A percentile compares a stretch with the other conserved stretches of the same genome.
Evolutionary conservation across 306 rosid species (phyloP).

Genomic region (Gastrolobium bilobum): DNA sequence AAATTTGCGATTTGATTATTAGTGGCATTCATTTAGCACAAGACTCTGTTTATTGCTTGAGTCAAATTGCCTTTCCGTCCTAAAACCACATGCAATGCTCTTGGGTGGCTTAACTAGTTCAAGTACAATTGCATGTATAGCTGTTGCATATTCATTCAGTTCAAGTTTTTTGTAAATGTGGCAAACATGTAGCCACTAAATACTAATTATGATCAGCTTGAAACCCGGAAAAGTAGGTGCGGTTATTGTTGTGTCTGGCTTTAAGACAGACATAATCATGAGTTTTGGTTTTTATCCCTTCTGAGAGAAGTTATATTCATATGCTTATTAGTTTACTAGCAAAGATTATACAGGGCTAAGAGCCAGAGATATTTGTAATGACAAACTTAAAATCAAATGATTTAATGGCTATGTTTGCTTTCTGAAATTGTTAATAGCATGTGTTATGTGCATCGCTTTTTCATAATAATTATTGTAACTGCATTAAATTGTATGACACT

Average conservation of each 20-base stretch:
- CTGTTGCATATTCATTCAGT: slow-evolving; percentile 32
- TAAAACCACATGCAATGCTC: slow-evolving; percentile 12
- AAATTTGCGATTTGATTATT: not conserved
- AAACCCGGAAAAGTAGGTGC: slow-evolving; percentile 8
- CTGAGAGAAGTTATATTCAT: not conserved
- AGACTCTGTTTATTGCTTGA: not conserved
- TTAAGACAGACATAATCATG: not conserved
- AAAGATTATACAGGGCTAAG: not conserved
- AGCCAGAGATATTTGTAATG: not conserved
- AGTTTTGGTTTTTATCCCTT: not conserved
- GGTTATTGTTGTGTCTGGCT: slow-evolving; percentile 28
- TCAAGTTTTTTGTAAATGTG: slow-evolving; percentile 5
- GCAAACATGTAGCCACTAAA: not conserved
- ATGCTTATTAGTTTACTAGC: slow-evolving; percentile 4
- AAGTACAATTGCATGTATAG: not conserved
- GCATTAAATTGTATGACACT: not conserved
- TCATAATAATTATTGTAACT: not conserved
- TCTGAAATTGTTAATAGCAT: slow-evolving; percentile 10
- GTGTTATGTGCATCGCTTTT: not conserved
- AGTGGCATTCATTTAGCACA: not conserved
- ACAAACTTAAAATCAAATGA: slow-evolving; percentile 8
- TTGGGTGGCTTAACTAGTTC: slow-evolving; percentile 3
- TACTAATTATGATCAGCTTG: slow-evolving; percentile 26
- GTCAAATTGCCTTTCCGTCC: slow-evolving; percentile 8
- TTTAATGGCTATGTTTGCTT: not conserved